Evolutionary conservation across 2,329 filamentous ascomycete species (phyloP), one percentile per base, ranked within the genome.

Genomic region (Fusarium dimerum): DNA sequence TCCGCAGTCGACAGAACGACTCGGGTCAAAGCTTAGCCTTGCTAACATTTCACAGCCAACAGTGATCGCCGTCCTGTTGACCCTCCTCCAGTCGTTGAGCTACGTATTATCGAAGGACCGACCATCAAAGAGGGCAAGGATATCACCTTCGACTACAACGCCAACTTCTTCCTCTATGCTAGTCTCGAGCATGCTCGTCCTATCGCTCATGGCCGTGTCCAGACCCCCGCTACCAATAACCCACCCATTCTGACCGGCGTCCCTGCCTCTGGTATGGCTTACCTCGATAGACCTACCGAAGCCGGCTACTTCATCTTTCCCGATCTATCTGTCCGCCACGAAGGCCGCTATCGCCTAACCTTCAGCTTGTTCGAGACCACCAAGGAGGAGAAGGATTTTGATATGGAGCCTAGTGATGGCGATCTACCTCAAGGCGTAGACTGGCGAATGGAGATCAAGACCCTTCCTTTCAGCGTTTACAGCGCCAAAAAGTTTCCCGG

Each of bases 401-500:
- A 95, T 73, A 57, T 82, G 61, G 78, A 72, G 62, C 73, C 64
- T 34, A 63, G 66, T 40, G 72, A 75, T 54, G 44, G 76, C 68
- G 71, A 80, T 65, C 73, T 88, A n/a, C 68, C 68, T 5, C 67
- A 67, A 0, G 73, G 73, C 52, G 89, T 96, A 58, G 88, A 92
- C 66, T 93, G 91, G 76, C 84, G 92, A 48, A 84, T 97, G 75
- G 91, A 96, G 71, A 89, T 97, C 65, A 92, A 93, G 77, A 96
- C 94, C 0, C 76, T 81, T 12, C 85, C 90, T 0, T 97, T 99
- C 71, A 86, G 84, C 45, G 94, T 97, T 40, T 97, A 83, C 77
- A 97, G 92, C 64, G 94, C 94, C 47, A 99, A 97, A 85, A 97
- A 97, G 77, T 99, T 99, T 76, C 94, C 94, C 15, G 94, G 93